A percentile compares a stretch with the other conserved stretches of the same genome.
These are phyloP conservation scores for Flagelloscypha sp. DNA, from an alignment of 768 basidiomycete species.

Conservation along the genomic window DNA sequence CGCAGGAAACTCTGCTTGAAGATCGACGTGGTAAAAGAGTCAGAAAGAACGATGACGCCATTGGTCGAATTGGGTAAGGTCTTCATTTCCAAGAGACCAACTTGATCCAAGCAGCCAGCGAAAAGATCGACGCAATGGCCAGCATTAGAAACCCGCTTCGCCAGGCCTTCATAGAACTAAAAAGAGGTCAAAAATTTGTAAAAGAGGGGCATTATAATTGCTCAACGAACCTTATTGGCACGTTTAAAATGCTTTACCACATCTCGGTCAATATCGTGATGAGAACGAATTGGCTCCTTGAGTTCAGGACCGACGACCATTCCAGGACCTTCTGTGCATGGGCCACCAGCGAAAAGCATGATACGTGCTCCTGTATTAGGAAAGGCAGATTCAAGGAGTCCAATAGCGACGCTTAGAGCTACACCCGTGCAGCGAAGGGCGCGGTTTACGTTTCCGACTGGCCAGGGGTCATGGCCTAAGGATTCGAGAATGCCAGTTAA, in stretches of 20 bases:
- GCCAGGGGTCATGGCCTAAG: conserved; percentile 90
- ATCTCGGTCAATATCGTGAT: conserved; percentile 97
- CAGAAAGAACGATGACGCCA: conserved; percentile 91
- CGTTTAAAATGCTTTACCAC: conserved; percentile 96
- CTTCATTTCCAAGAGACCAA: conserved; percentile 97
- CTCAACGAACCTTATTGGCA: conserved; percentile 70
- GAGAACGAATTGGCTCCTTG: conserved; percentile 94
- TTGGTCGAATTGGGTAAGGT: conserved; percentile 92
- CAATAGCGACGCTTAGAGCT: conserved; percentile 87
- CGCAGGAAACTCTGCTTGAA: conserved; percentile 98
- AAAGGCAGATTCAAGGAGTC: conserved; percentile 88
- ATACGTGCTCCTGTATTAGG: conserved; percentile 94
- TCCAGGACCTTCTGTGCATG: conserved; percentile 93
- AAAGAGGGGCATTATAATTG: conserved; percentile 1
- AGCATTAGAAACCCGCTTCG: conserved; percentile 87
- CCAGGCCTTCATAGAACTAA: conserved; percentile 92
- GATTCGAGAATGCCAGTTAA: conserved; percentile 87
- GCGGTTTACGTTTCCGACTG: conserved; percentile 91
- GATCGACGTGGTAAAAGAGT: conserved; percentile 95
- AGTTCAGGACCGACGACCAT: conserved; percentile 94
- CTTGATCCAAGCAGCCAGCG: conserved; percentile 95
- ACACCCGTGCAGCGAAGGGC: conserved; percentile 92
- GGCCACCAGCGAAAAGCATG: conserved; percentile 94
- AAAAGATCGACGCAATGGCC: conserved; percentile 95
- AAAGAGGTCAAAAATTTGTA: conserved; percentile 6